Evolutionary conservation across 805 yeast genomes (phyloP).

Genomic region (Ogataea chonburiensis): DNA sequence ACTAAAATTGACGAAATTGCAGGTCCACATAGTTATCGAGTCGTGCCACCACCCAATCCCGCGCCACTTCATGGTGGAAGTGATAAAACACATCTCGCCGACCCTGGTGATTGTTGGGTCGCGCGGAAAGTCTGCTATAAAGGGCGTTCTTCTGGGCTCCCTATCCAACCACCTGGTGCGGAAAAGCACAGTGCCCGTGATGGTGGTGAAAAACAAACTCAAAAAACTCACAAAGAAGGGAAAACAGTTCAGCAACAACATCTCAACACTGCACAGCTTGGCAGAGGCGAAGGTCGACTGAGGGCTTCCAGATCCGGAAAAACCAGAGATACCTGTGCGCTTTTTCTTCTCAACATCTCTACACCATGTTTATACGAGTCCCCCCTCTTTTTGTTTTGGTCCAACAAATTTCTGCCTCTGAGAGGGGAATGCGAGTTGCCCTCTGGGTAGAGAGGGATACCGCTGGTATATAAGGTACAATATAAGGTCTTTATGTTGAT

Average conservation of each 20-base stretch:
- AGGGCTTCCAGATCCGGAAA: constrained; percentile 2
- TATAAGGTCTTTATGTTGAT: constrained; percentile 1
- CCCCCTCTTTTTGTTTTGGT: constrained; percentile 24
- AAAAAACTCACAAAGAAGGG: constrained; percentile 62
- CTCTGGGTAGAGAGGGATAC: background rate
- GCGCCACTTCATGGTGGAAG: constrained; percentile 64
- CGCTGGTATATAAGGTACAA: constrained; percentile 7
- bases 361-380: constrained; percentile 6
- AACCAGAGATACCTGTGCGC: constrained; percentile 1
- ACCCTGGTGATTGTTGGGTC: constrained; percentile 75
- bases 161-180: constrained; percentile 71
- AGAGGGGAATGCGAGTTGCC: constrained; percentile 15
- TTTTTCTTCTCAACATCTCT: constrained; percentile 1
- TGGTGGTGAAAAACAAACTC: constrained; percentile 74
- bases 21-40: constrained; percentile 70
- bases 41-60: constrained; percentile 77
- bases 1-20: constrained; percentile 63
- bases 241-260: constrained; percentile 54
- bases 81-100: constrained; percentile 69
- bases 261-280: constrained; percentile 46
- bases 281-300: constrained; percentile 42
- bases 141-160: constrained; percentile 73
- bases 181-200: constrained; percentile 70
- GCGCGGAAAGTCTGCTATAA: constrained; percentile 67
- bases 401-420: constrained; percentile 16